Evolutionary conservation across 2,329 filamentous ascomycete species (phyloP), one percentile per base, ranked within the genome.

Genomic region (Xylaria hypoxylon): DNA sequence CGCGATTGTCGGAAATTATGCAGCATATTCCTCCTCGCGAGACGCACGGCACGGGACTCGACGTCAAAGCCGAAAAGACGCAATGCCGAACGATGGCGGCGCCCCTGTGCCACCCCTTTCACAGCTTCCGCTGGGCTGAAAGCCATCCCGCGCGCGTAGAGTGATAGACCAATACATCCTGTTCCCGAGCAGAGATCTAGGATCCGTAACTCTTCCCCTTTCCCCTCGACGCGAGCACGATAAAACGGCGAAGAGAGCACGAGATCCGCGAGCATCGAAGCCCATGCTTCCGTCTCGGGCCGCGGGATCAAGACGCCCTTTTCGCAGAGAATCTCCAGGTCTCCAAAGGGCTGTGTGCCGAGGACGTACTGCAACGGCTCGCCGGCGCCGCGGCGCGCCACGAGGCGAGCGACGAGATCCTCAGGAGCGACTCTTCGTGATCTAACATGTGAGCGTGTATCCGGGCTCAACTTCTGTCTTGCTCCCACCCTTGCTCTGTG

Each of bases 111-210:
- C 5, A 2, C 10, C 15, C 26, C 26, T 4, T 17, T 15, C 22
- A 2, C 8, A 13, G 17, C 40, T 5, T 40, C 4, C 15, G n/a
- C 31, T 40, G 26, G 31, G 28, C 35, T 17, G 5, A 31, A 8
- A 6, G 11, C 19, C 19, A 38, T n/a, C 4, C 24, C 45, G 31
- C 42, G 56, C 40, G 89, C 83, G 68, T 91, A 87, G 6, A 97
- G 83, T 2, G 93, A 86, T 8, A 98, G 85, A 0, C 93, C 87
- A 69, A 98, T 97, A 79, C 95, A 97, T 4, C 96, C 96, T 5
- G 92, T 93, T 10, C 96, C 96, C 0, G 93, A 94, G 78, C 96
- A 98, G 33, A 97, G 83, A 78, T 99, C 96, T 8, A 97, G 78
- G 45, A 98, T 82, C 13, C 84, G 85, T 13, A 96, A 72, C n/a